Percentiles rank a stretch among this genome's conserved stretches.
Evolutionary conservation across 768 basidiomycete genomes (phyloP).

Genomic region (Mycena galericulata): DNA sequence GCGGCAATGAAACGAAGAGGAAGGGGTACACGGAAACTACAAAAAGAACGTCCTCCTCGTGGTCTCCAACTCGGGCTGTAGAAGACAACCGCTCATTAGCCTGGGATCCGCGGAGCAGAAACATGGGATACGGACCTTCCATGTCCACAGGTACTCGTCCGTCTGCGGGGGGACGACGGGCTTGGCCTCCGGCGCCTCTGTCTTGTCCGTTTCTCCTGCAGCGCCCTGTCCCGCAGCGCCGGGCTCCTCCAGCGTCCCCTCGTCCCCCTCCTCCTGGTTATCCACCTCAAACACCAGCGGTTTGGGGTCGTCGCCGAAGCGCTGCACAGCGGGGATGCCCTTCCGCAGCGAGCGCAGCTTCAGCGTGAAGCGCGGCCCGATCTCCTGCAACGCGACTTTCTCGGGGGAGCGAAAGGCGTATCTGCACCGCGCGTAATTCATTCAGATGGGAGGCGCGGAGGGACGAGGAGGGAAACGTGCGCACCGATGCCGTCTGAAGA

Average conservation of each 20-base stretch:
- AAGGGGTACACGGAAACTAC: too few species aligned
- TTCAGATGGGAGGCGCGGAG: not conserved
- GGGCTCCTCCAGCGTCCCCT: slow-evolving; percentile 38
- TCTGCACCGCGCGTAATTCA: slow-evolving; percentile 51
- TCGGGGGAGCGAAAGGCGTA: slow-evolving; percentile 94
- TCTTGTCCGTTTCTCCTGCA: slow-evolving; percentile 26
- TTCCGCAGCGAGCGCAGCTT: slow-evolving; percentile 92
- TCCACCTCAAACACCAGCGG: slow-evolving; percentile 66
- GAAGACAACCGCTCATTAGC: slow-evolving; percentile 27
- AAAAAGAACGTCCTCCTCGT: slow-evolving; percentile 93
- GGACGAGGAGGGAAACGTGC: slow-evolving; percentile 37
- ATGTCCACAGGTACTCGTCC: slow-evolving; percentile 88
- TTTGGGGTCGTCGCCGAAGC: slow-evolving; percentile 72
- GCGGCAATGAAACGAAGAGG: too few species aligned
- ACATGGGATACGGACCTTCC: slow-evolving; percentile 74
- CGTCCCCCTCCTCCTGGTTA: slow-evolving; percentile 49
- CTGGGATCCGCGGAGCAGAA: not conserved
- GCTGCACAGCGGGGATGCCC: slow-evolving; percentile 85
- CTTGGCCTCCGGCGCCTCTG: slow-evolving; percentile 42
- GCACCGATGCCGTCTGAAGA: slow-evolving; percentile 95
- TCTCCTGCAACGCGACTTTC: slow-evolving; percentile 94
- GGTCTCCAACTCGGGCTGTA: slow-evolving; percentile 92
- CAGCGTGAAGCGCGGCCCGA: slow-evolving; percentile 96
- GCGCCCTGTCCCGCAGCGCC: slow-evolving; percentile 23
- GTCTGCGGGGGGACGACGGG: slow-evolving; percentile 69